Evolutionary conservation across 345 rosid species (phyloP), one percentile per base, ranked within the genome.

Genomic region (Capsella bursapastoris): DNA sequence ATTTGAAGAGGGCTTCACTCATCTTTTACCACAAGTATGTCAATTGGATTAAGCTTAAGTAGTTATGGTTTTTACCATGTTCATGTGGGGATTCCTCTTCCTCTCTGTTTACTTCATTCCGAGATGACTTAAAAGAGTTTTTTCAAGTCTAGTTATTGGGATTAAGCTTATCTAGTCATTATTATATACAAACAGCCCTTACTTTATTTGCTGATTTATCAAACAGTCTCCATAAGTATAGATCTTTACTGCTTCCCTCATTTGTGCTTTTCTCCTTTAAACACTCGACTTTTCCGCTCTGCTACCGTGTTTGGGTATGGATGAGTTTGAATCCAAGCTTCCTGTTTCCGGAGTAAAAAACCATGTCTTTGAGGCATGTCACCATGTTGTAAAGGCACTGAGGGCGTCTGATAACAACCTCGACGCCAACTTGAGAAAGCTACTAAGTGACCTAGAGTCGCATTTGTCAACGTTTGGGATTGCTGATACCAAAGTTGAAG

Each of bases 301-400:
- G 44, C 56, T 44, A 7, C 5, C 12, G 50, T 55, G 38, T 74
- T 63, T 57, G 40, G 56, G 44, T 71, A 71, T 78, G 81, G 57
- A 63, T 32, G 81, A 52, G 81, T 44, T 78, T 78, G 77, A 47
- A 31, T 32, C 76, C 15, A 43, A 58, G 22, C 22, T 53, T 61
- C 70, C 73, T 35, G 53, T 68, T 52, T 4, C 78, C 3, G 16
- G 11, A 12, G 70, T 8, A 49, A 73, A 66, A 14, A 56, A 55
- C 15, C 78, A 78, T 43, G 78, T 78, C 79, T 70, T 37, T 55
- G 93, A 88, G 76, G 87, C 79, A 48, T 88, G 91, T 76, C 82
- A 80, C 53, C 97, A 89, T 68, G 76, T 92, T 44, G 64, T 88
- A 28, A 85, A 88, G 22, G 94, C 98, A 32, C 28, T 90, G 60